Base-by-base conservation (phyloP, 768 basidiomycete species). In the Podaxis sp. region DNA sequence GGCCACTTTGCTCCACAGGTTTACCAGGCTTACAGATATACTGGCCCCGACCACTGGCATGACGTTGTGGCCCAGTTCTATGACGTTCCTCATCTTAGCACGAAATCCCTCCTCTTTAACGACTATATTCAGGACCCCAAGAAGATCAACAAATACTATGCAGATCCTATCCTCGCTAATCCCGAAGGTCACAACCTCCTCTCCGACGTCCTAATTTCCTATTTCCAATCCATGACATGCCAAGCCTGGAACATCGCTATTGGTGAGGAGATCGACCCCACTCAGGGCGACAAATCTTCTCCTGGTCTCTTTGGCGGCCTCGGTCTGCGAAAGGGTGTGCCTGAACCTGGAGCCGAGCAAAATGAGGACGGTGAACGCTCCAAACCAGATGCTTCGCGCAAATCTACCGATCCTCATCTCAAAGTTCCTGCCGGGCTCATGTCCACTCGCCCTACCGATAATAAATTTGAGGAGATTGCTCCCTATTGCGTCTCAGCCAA, bases 401-500 rank as follows among this genome's bases (percentile, higher is more conserved):
- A 60, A 22, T 41, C 52, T 22, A n/a, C 60, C 30, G 60, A 61
- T 33, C 40, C 40, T 0, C 67, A 75, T 76, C 66, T 80, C 6
- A 80, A 78, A 40, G 85, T 97, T 3, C 96, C 96, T 3, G 80
- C 84, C 0, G 82, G 84, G 36, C 83, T 93, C 7, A 88, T 98
- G 73, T 84, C 82, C 63, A 84, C 86, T 5, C 85, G 83, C 2
- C 91, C 91, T 2, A 76, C 75, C 62, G 76, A 73, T 1, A 67
- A 72, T 1, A 80, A 85, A 3, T 96, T 90, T 73, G 86, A 91
- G 72, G 97, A 99, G 74, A 85, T 96, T 56, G 82, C 87, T 41
- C 97, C 96, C 6, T 95, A 83, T 78, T 99, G 97, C 74, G 95
- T 93, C 0, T 90, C 89, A 22, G 97, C 97, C n/a, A 96, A 98